Percentiles rank a stretch among this genome's conserved stretches.
These are phyloP conservation scores for Fusarium veterinarium DNA, from an alignment of 2,329 filamentous ascomycete species.

Conservation along the genomic window DNA sequence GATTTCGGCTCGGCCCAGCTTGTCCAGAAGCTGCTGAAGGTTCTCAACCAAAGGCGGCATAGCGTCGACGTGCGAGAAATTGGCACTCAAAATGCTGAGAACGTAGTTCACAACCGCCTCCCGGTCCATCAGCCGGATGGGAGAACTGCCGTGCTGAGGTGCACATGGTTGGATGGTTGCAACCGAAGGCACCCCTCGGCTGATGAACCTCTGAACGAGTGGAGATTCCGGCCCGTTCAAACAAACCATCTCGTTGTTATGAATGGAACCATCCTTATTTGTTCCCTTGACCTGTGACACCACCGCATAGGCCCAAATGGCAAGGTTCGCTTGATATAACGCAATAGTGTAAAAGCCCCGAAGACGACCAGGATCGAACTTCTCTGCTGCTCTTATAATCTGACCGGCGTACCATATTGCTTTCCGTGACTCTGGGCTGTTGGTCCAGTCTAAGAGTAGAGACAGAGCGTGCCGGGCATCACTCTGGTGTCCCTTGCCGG, in stretches of 20 bases:
- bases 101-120: not conserved
- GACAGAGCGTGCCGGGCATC: not conserved
- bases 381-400: not conserved
- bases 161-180: not conserved
- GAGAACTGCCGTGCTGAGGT: not conserved
- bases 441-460: not conserved
- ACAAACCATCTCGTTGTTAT: not conserved
- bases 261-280: not conserved
- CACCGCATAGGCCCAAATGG: not conserved
- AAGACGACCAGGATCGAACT: not conserved
- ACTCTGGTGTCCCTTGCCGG: not conserved
- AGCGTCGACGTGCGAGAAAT: not conserved
- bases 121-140: not conserved
- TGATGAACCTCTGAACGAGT: not conserved
- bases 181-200: not conserved
- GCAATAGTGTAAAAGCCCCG: not conserved
- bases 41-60: not conserved
- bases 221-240: not conserved
- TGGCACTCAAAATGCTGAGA: not conserved
- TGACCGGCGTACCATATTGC: not conserved
- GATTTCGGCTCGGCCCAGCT: not conserved
- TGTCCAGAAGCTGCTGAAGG: not conserved
- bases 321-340: not conserved
- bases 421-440: not conserved
- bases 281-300: not conserved